Percentiles rank a stretch among this genome's conserved stretches.
phyloP scores from a whole-genome alignment of 306 rosid species.

The Dicorynia guianensis region DNA sequence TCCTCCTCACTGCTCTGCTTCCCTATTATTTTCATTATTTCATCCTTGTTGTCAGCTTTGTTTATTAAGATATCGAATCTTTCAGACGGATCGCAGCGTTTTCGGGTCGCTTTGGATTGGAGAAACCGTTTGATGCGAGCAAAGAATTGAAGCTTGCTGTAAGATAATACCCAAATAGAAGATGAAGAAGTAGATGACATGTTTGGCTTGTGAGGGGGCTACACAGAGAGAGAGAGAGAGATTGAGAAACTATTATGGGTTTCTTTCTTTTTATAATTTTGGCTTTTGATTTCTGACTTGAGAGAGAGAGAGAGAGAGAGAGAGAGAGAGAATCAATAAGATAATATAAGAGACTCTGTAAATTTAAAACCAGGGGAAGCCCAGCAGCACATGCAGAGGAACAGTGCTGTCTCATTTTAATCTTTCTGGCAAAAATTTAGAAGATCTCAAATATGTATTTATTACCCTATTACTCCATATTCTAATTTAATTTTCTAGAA shows the following conservation, averaged over 20 bases:
- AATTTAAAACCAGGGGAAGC: slow-evolving; percentile 45
- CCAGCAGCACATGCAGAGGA: slow-evolving; percentile 59
- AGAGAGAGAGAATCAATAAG: slow-evolving; percentile 36
- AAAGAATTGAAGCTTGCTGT: slow-evolving; percentile 73
- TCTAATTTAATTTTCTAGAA: neutral
- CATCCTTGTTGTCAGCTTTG: slow-evolving; percentile 37
- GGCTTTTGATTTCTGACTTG: slow-evolving; percentile 39
- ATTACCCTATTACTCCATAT: too few relatives aligned
- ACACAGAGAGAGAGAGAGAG: slow-evolving; percentile 12
- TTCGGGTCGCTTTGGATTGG: slow-evolving; percentile 64
- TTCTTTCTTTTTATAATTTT: slow-evolving; percentile 34
- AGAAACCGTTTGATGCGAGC: slow-evolving; percentile 71
- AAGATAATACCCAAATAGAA: slow-evolving; percentile 67
- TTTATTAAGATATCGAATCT: slow-evolving; percentile 29
- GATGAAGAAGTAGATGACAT: slow-evolving; percentile 55
- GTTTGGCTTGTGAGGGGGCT: slow-evolving; percentile 47
- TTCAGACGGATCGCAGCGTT: slow-evolving; percentile 48
- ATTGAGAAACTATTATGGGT: slow-evolving; percentile 38
- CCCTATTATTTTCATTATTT: slow-evolving; percentile 39
- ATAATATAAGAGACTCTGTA: slow-evolving; percentile 32
- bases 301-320: slow-evolving; percentile 30
- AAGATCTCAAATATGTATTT: slow-evolving; percentile 11
- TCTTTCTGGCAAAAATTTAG: slow-evolving; percentile 39
- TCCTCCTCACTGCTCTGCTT: slow-evolving; percentile 43
- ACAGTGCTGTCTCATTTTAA: slow-evolving; percentile 41